Percentiles rank a stretch among this genome's conserved stretches.
phyloP scores from a whole-genome alignment of 345 rosid genomes.

The Alliaria petiolata region DNA sequence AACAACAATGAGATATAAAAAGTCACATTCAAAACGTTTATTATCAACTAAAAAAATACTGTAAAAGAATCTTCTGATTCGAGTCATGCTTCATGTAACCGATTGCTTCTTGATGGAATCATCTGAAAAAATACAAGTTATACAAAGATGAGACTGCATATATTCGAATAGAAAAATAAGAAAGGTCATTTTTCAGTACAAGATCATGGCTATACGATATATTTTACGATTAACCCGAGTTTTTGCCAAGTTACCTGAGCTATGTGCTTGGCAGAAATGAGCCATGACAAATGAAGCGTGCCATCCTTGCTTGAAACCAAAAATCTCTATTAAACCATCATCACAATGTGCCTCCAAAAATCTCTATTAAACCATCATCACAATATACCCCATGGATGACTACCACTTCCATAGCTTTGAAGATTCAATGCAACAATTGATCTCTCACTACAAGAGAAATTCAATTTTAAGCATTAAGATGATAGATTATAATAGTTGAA shows the following conservation, averaged over 20 bases:
- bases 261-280: conserved; percentile 89
- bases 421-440: conserved; percentile 25
- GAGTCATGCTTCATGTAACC: too few relatives aligned
- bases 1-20: too few relatives aligned
- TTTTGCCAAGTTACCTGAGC: conserved; percentile 67
- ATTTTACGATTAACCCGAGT: too few relatives aligned
- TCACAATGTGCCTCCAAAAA: conserved; percentile 87
- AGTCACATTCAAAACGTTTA: too few relatives aligned
- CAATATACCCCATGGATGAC: conserved; percentile 30
- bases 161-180: too few relatives aligned
- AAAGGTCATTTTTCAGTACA: neutral
- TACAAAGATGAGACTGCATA: too few relatives aligned
- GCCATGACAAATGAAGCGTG: conserved; percentile 97
- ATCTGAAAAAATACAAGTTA: too few relatives aligned
- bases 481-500: neutral
- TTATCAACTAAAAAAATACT: too few relatives aligned
- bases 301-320: conserved; percentile 95
- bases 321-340: conserved; percentile 88
- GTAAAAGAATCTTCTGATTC: too few relatives aligned
- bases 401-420: conserved; percentile 28
- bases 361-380: too few relatives aligned
- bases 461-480: neutral
- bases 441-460: conserved; percentile 15
- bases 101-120: too few relatives aligned
- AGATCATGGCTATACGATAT: too few relatives aligned